Conservation (phyloP, 164 flowering plant species). For the Kalanchoe fedtschenkoi region DNA sequence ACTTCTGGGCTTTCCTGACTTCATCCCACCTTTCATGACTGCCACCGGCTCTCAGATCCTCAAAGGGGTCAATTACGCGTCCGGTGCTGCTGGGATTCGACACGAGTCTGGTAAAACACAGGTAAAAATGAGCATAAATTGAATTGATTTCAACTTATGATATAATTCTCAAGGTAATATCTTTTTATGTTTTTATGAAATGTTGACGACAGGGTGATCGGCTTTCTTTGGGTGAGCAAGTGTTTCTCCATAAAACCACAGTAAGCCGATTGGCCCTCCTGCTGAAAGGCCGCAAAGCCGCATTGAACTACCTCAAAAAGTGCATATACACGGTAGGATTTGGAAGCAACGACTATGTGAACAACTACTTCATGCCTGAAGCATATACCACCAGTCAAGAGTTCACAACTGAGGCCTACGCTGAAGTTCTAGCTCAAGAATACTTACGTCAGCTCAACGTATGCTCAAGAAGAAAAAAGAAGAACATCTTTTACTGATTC, state of each 20-base stretch:
- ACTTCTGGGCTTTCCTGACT: neutral
- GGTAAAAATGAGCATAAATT: neutral
- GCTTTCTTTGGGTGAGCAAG: neutral
- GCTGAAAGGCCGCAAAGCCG: neutral
- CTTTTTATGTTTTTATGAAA: neutral
- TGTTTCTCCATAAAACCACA: neutral
- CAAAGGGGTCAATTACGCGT: neutral
- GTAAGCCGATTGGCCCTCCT: neutral
- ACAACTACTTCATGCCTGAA: neutral
- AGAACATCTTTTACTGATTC: too few relatives aligned
- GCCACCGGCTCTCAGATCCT: neutral
- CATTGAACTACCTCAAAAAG: neutral
- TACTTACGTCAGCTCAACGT: neutral
- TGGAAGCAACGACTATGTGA: constrained; percentile 2
- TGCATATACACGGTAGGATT: neutral
- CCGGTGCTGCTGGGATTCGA: constrained; percentile 6
- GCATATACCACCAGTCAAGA: too few relatives aligned
- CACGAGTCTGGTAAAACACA: neutral
- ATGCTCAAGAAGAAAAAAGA: too few relatives aligned
- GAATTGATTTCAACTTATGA: too few relatives aligned
- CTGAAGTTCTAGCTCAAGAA: too few relatives aligned
- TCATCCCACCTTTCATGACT: neutral
- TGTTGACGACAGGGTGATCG: neutral
- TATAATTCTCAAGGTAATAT: neutral
- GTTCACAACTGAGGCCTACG: neutral